Evolutionary conservation across 768 basidiomycete species (phyloP).

Genomic region (Tricholoma bakamatsutake): DNA sequence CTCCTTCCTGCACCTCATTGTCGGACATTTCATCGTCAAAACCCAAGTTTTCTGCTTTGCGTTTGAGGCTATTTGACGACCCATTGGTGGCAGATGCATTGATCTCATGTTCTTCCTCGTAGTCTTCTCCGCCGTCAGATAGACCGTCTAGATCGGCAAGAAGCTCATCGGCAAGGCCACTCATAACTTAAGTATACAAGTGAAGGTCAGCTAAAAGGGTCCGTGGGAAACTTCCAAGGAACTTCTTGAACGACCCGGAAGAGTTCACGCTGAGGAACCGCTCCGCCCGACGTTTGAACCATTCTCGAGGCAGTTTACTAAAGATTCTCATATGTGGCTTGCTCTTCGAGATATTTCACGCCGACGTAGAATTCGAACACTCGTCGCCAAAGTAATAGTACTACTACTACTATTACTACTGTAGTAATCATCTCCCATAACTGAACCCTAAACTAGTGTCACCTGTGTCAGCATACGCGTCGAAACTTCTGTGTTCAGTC

Average conservation of each 20-base stretch:
- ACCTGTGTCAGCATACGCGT: not conserved
- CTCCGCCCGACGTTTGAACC: not conserved
- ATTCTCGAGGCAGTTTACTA: not conserved
- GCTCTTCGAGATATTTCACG: not conserved
- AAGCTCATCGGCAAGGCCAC: conserved; percentile 85
- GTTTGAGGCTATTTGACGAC: conserved; percentile 43
- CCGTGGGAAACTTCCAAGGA: not conserved
- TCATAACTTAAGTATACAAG: conserved; percentile 39
- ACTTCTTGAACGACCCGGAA: no score
- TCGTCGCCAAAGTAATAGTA: not conserved
- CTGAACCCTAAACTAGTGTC: not conserved
- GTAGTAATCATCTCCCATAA: not conserved
- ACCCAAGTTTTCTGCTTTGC: conserved; percentile 60
- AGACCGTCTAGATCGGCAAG: conserved; percentile 88
- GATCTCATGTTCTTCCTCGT: conserved; percentile 37
- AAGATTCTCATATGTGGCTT: not conserved
- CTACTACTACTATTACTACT: no score
- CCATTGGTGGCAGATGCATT: conserved; percentile 10
- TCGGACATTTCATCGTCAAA: conserved; percentile 50
- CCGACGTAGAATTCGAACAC: not conserved
- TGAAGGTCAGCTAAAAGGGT: not conserved
- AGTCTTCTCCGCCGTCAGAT: conserved; percentile 51
- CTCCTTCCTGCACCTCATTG: conserved; percentile 40
- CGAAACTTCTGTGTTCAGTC: not conserved
- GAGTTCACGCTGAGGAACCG: not conserved